Base-by-base conservation (phyloP, 164 flowering plant genomes). In the Vitis cinerea region DNA sequence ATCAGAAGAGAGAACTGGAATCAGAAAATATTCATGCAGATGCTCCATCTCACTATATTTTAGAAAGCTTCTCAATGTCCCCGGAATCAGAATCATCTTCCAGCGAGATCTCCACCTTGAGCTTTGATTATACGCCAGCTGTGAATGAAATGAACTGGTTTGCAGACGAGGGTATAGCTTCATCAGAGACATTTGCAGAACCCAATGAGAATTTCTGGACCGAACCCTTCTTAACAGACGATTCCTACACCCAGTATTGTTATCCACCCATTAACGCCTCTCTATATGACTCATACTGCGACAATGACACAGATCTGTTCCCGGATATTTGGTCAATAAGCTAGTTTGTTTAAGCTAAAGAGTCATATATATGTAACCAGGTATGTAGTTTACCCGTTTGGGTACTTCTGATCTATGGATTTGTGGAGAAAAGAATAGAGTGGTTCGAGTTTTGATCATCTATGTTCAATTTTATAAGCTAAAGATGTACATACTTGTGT, bases 171-270 rank as follows among this genome's bases (percentile, higher is more conserved):
- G 56, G 47, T 11, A 12, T 51, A 7, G 29, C 53, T 51, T 30
- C 48, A 0, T 50, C 54, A 12, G 65, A 52, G 7, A 47, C 23
- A 47, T 16, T 37, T 19, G 37, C 13, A 31, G 54, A 13, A 10
- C 9, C 15, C 29, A 5, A 47, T 14, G 73, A 57, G 50, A 74
- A 72, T 55, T 75, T 79, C 31, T 79, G 82, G 82, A 72, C 74
- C 0, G 53, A 75, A 54, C 82, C 82, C 3, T 75, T 79, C 59
- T 31, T 79, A 2, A n/a, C 59, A 7, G 81, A 75, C 51, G 52
- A 59, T 17, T 51, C 27, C 9, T 16, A 31, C 52, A 1, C 14
- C 8, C 50, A 58, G 9, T 23, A 19, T 63, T 54, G 30, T 17
- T 65, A 30, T 59, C 19, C 50, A 47, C 31, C 31, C 50, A 50